Evolutionary conservation across 257 asterid species (phyloP).

Genomic region (Plantago ovata): DNA sequence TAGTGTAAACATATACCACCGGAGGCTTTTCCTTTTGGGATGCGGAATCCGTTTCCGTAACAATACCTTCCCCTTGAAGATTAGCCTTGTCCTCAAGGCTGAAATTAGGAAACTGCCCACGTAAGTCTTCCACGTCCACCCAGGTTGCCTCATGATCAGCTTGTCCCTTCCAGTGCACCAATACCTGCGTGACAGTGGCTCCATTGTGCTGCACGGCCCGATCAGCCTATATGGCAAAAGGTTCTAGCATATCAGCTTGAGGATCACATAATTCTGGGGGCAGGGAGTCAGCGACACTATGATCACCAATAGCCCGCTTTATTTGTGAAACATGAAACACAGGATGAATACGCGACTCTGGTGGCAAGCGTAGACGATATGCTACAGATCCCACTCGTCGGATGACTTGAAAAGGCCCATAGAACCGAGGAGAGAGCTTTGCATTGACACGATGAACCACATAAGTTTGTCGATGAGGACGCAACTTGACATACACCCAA

Average conservation of each 20-base stretch:
- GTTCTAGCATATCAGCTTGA: not conserved
- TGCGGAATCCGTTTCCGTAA: too few relatives aligned
- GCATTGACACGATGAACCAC: not conserved
- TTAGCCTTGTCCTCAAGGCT: conserved; percentile 2
- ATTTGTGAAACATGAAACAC: not conserved
- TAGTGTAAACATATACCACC: too few relatives aligned
- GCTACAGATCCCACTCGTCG: not conserved
- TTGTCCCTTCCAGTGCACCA: not conserved
- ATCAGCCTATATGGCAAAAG: not conserved
- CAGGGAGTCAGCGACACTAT: not conserved
- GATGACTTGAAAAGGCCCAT: not conserved
- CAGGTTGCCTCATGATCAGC: not conserved
- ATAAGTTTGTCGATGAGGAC: not conserved
- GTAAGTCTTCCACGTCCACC: not conserved
- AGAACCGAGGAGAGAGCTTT: not conserved
- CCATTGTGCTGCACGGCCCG: not conserved
- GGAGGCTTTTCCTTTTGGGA: too few relatives aligned
- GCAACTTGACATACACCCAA: not conserved
- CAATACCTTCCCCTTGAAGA: not conserved
- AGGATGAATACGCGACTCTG: not conserved
- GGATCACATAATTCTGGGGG: not conserved
- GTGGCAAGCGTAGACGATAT: not conserved
- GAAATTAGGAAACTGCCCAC: not conserved
- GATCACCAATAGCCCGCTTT: not conserved
- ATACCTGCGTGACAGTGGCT: not conserved